A percentile compares a stretch with the other conserved stretches of the same genome.
Evolutionary conservation across 768 basidiomycete genomes (phyloP).

Genomic region (Leccinum incarnatum): DNA sequence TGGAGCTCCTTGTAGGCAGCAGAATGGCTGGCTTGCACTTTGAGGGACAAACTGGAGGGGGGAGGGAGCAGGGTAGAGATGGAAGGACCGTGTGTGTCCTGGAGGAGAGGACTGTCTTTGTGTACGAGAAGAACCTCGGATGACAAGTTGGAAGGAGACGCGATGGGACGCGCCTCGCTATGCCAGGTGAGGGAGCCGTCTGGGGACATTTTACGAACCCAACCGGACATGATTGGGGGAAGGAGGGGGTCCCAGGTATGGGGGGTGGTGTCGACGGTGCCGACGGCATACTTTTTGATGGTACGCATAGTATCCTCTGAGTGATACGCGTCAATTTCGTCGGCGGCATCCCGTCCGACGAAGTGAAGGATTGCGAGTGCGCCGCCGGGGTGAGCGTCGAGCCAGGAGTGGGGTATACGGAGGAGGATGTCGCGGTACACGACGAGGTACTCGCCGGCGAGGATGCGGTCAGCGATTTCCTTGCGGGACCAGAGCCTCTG

Average conservation of each 20-base stretch:
- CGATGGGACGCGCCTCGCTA: conserved; percentile 54
- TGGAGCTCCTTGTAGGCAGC: conserved; percentile 81
- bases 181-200: conserved; percentile 52
- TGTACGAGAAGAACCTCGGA: conserved; percentile 66
- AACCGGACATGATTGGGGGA: conserved; percentile 84
- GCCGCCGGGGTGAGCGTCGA: conserved; percentile 88
- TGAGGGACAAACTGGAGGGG: conserved; percentile 51
- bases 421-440: conserved; percentile 65
- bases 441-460: conserved; percentile 73
- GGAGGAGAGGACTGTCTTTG: conserved; percentile 30
- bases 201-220: conserved; percentile 58
- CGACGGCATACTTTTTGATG: conserved; percentile 57
- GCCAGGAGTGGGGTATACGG: conserved; percentile 70
- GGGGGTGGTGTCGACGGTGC: conserved; percentile 55
- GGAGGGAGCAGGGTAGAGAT: conserved; percentile 48
- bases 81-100: conserved; percentile 38
- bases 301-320: conserved; percentile 36
- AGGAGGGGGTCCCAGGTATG: conserved; percentile 70
- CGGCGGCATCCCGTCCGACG: conserved; percentile 89
- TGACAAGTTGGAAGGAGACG: conserved; percentile 32
- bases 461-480: conserved; percentile 65
- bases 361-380: conserved; percentile 88
- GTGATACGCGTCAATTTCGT: conserved; percentile 95
- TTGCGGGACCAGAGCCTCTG: conserved; percentile 44
- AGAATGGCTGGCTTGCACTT: conserved; percentile 64